Evolutionary conservation across 768 basidiomycete species (phyloP), one percentile per base, ranked within the genome.

Genomic region (Leccinellum rugosiceps): DNA sequence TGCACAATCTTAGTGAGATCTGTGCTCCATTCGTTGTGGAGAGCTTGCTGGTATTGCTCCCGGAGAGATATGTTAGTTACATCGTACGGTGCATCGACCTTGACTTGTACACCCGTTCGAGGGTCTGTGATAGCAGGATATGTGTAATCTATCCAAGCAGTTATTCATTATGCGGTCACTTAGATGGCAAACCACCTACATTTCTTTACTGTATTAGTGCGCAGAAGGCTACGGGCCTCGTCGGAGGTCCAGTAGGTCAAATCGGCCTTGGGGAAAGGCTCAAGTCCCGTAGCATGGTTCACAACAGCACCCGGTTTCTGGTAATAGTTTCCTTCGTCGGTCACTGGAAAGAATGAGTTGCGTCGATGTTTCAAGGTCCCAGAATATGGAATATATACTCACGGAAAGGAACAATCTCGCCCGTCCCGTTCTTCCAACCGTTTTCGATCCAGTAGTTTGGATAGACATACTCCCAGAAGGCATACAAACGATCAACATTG

Each of bases 381-480:
- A 1, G 4, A 35, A 32, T 10, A 5, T 0, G 11, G 26, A 17
- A 25, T 30, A 47, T 30, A 47, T 2, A 45, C 64, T 23, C 45
- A 66, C 64, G 13, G 17, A 63, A 65, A 4, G 58, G 45, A 1
- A 26, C 3, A 5, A 2, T 51, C 1, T 53, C 21, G 19, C 64
- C 60, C 6, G 56, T 4, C 6, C 14, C 8, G 25, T 50, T 28
- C 47, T 55, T 59, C 64, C 64, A 65, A 23, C 64, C 64, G 0
- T 23, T 23, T 19, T 4, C 55, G 0, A 65, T 57, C 63, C 64
- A 66, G 46, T 65, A 63, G 0, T 59, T 2, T 3, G 64, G 56
- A 26, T 65, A 65, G 19, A 66, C 11, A 30, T 66, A 65, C 52
- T 65, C 64, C 64, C 64, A 65, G 30, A 65, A 59, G 5, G 64